Percentiles rank a stretch among this genome's conserved stretches.
Conservation (phyloP, 2,329 filamentous ascomycete species). For the Aspergillus neoniger region DNA sequence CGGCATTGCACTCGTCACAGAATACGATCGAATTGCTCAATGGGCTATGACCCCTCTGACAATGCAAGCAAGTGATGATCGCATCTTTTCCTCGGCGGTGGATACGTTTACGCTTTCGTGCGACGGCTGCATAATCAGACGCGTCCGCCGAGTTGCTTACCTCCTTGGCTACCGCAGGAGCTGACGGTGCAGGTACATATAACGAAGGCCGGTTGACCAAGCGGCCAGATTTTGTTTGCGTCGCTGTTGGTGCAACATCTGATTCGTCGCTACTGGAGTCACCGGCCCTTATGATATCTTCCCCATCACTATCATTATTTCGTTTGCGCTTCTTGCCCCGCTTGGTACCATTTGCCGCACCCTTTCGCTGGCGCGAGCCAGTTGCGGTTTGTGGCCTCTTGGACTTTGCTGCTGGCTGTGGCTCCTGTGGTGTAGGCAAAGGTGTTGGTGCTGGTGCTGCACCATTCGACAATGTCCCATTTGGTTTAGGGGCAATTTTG, state of each 20-base stretch:
- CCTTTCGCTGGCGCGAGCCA: conserved; percentile 21
- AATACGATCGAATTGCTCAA: conserved; percentile 79
- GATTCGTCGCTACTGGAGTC: conserved; percentile 43
- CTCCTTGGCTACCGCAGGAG: conserved; percentile 21
- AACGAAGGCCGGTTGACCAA: conserved; percentile 66
- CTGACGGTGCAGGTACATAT: conserved; percentile 56
- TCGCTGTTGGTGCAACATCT: conserved; percentile 58
- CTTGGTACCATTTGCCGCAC: conserved; percentile 17
- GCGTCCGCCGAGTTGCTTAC: conserved; percentile 16
- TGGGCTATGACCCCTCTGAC: conserved; percentile 70
- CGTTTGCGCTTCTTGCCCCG: conserved; percentile 28
- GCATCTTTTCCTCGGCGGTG: conserved; percentile 47
- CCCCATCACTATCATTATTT: conserved; percentile 32
- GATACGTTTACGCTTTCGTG: conserved; percentile 61
- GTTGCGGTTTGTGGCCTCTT: conserved; percentile 14
- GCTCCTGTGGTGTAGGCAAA: conserved; percentile 12
- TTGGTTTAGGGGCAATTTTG: conserved; percentile 20
- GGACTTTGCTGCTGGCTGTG: conserved; percentile 12
- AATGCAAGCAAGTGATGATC: conserved; percentile 66
- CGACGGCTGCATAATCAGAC: conserved; percentile 16
- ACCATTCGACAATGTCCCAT: conserved; percentile 3
- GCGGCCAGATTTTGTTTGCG: conserved; percentile 74
- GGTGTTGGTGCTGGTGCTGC: background rate
- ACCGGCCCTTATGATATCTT: conserved; percentile 37
- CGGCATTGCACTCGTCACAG: conserved; percentile 76